A percentile compares a stretch with the other conserved stretches of the same genome.
phyloP scores from a whole-genome alignment of 805 yeast species.

The Saccharomycopsis schoenii region DNA sequence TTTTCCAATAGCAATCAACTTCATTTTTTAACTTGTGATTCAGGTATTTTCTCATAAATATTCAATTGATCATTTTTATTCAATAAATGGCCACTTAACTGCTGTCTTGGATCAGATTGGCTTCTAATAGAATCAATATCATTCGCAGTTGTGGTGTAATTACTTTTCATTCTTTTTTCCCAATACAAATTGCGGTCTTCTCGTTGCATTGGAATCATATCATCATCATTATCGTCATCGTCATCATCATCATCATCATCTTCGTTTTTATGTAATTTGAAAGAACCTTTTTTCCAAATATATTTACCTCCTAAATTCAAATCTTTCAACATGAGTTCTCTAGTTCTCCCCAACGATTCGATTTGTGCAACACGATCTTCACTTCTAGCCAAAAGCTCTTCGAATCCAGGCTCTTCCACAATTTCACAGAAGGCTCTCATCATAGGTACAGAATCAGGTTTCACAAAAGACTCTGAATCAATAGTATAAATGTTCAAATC shows the following conservation, averaged over 20 bases:
- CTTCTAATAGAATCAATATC: neutral
- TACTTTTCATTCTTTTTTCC: conserved; percentile 34
- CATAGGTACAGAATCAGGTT: conserved; percentile 82
- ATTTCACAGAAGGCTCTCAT: conserved; percentile 83
- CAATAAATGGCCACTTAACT: neutral
- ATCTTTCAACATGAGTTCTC: conserved; percentile 68
- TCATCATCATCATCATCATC: conserved; percentile 21
- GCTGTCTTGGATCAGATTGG: neutral
- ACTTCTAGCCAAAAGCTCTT: conserved; percentile 54
- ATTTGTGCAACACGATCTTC: conserved; percentile 61
- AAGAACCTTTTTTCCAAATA: conserved; percentile 7
- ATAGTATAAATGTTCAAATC: conserved; percentile 71
- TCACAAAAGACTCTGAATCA: conserved; percentile 60
- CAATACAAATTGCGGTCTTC: conserved; percentile 27
- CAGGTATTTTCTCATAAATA: neutral
- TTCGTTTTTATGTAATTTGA: conserved; percentile 9
- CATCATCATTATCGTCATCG: conserved; percentile 20
- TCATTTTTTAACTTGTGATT: neutral
- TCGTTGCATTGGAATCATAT: conserved; percentile 23
- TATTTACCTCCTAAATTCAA: conserved; percentile 43
- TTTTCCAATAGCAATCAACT: neutral
- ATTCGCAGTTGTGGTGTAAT: conserved; percentile 8
- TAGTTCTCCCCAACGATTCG: conserved; percentile 67
- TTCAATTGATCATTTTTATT: neutral
- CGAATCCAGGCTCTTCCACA: conserved; percentile 60